phyloP scores from a whole-genome alignment of 768 basidiomycete genomes.

The Leccinum arenicola region DNA sequence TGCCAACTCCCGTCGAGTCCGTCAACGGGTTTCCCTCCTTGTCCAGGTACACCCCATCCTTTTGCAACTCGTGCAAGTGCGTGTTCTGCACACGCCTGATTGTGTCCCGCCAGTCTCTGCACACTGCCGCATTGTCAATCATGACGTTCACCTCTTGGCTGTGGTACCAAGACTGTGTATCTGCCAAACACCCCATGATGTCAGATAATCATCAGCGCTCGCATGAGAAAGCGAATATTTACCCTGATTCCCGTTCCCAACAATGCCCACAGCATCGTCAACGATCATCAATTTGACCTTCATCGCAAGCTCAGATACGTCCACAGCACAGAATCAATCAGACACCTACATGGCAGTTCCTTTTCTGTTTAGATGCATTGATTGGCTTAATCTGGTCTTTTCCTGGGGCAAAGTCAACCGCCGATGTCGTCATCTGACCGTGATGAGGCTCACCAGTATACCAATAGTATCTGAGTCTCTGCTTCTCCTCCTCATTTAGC shows the following conservation, averaged over 20 bases:
- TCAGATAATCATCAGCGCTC: slow-evolving; percentile 2
- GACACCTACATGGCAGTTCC: slow-evolving; percentile 60
- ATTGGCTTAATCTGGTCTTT: slow-evolving; percentile 66
- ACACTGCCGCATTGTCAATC: slow-evolving; percentile 52
- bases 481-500: slow-evolving; percentile 43
- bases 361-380: slow-evolving; percentile 61
- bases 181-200: slow-evolving; percentile 22
- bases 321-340: neutral
- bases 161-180: slow-evolving; percentile 72
- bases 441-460: slow-evolving; percentile 37
- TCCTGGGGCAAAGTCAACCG: slow-evolving; percentile 27
- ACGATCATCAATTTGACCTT: slow-evolving; percentile 64
- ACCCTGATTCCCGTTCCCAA: slow-evolving; percentile 71
- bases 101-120: slow-evolving; percentile 54
- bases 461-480: slow-evolving; percentile 53
- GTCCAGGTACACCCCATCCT: slow-evolving; percentile 60
- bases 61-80: slow-evolving; percentile 40
- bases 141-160: slow-evolving; percentile 68
- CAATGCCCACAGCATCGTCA: slow-evolving; percentile 62
- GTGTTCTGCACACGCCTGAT: slow-evolving; percentile 57
- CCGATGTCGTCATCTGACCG: neutral
- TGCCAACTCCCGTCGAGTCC: slow-evolving; percentile 38
- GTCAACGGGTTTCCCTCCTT: slow-evolving; percentile 38
- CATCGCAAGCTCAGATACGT: neutral
- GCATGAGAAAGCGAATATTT: neutral